These are phyloP conservation scores for Rhynchosporium secalis DNA, from an alignment of 2,329 filamentous ascomycete species.

Conservation along the genomic window DNA sequence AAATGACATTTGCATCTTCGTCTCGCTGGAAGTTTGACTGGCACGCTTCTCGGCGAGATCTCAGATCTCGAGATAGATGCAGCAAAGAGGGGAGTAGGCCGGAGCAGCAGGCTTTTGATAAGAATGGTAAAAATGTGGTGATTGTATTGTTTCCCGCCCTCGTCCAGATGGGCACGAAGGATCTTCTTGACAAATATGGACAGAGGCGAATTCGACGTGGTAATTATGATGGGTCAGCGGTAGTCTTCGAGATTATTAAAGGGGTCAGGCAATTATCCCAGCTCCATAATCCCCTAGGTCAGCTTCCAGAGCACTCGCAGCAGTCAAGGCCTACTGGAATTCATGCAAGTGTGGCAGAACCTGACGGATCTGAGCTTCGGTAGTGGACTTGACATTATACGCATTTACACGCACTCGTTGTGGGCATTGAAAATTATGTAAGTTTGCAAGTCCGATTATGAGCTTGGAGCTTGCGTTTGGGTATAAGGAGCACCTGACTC, in stretches of 20 bases:
- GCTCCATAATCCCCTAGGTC: neutral
- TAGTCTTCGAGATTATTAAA: slow-evolving; percentile 13
- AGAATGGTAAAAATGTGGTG: slow-evolving; percentile 11
- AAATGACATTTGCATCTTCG: slow-evolving; percentile 21
- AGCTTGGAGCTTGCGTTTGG: too few relatives aligned
- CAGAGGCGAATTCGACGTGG: slow-evolving; percentile 8
- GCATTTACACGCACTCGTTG: neutral
- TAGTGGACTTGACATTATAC: neutral
- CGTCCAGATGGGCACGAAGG: slow-evolving; percentile 11
- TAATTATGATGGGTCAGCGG: slow-evolving; percentile 16
- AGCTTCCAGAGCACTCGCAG: neutral
- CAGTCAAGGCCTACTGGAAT: neutral
- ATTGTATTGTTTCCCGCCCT: slow-evolving; percentile 19
- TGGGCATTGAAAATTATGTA: neutral
- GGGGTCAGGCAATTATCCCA: slow-evolving; percentile 13
- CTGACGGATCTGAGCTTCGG: neutral
- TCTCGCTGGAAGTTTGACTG: slow-evolving; percentile 20
- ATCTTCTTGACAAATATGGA: slow-evolving; percentile 5
- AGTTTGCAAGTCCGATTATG: too few relatives aligned
- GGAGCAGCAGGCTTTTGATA: slow-evolving; percentile 14
- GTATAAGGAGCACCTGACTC: too few relatives aligned
- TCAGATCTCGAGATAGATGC: slow-evolving; percentile 10
- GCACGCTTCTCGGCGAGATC: slow-evolving; percentile 15
- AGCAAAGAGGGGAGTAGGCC: neutral
- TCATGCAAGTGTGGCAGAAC: neutral